Evolutionary conservation across 306 rosid species (phyloP), one percentile per base, ranked within the genome.

Genomic region (Geum urbanum): DNA sequence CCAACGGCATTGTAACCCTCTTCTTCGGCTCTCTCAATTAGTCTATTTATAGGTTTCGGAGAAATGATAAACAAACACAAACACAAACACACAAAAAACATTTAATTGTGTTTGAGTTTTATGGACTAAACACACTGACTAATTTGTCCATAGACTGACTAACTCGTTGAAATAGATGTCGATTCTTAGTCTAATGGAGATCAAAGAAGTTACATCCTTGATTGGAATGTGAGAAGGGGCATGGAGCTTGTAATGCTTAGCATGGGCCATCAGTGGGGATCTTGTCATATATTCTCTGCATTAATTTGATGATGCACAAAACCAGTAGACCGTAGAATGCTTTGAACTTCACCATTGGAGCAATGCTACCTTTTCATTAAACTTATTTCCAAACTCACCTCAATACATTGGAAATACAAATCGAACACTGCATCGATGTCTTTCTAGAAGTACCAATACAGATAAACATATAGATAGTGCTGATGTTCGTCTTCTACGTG

Each of bases 401-500:
- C 40, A 67, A 52, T 59, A 58, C 77, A 59, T 55, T 50, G 71
- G 41, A 65, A 66, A 74, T 37, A 66, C 63, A 44, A 53, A 64
- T 32, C 24, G 69, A 75, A 72, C 78, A 61, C 62, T 40, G 9
- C 69, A 62, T 58, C 50, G 32, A 54, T 52, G 77, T 19, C 46
- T 67, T 70, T 5, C 61, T 58, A 74, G 65, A 76, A 79, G 81
- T 73, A 82, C 68, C 57, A 78, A 72, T 78, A 79, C 78, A 77
- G 78, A 70, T 55, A 53, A 77, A 72, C 81, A 81, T 74, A 56
- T 70, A 73, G 81, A 81, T 77, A 75, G 76, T 72, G 85, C 82
- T 62, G 72, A 73, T 57, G 61, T 77, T 77, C 70, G 82, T 81
- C 90, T 84, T 76, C 87, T 74, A 72, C 62, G 71, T 63, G 78